Base-by-base conservation (phyloP, 257 asterid genomes). In the Nicotiana tabacum region DNA sequence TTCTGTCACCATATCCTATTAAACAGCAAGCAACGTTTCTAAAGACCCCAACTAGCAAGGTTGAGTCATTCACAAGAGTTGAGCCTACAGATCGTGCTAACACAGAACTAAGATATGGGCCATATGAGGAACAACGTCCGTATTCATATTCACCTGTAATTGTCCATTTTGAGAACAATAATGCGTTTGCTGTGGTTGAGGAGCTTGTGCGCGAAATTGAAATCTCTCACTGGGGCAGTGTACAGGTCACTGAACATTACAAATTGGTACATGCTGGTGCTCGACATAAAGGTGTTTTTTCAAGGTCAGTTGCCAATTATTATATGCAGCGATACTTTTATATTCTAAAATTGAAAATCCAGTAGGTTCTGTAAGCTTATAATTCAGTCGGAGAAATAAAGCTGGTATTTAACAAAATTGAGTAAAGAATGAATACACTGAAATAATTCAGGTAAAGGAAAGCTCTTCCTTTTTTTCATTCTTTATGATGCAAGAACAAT, bases 151-250 rank as follows among this genome's bases (percentile, higher is more conserved):
- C 92, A 27, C 98, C 99, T 33, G 61, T 94, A 76, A 83, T 87
- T 17, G 64, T 93, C 68, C 99, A 96, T 92, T 92, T 92, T 72
- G 99, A 96, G 88, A 96, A 96, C 86, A 96, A 94, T 86, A 84
- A 90, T 51, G 94, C 98, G 8, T 96, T 96, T 88, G 96, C 99
- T 86, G 98, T 94, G 85, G 96, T 96, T 85, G 98, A 94, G 92
- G 99, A 94, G 92, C 98, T 96, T 87, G 97, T 93, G 88, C 99
- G 99, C 27, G 98, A 96, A 85, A 91, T 96, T 61, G 99, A 96
- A 90, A 86, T 96, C 83, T 96, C 99, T 65, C 99, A 96, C 82
- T 96, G 99, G 99, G 99, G 99, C 77, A 94, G 91, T 86, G 86
- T 96, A 78, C 98, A 94, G 87, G 90, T 96, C 55, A 94, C 98